Evolutionary conservation across 352 stramenopile species (phyloP), one percentile per base, ranked within the genome.

Genomic region (Globisporangium solare): DNA sequence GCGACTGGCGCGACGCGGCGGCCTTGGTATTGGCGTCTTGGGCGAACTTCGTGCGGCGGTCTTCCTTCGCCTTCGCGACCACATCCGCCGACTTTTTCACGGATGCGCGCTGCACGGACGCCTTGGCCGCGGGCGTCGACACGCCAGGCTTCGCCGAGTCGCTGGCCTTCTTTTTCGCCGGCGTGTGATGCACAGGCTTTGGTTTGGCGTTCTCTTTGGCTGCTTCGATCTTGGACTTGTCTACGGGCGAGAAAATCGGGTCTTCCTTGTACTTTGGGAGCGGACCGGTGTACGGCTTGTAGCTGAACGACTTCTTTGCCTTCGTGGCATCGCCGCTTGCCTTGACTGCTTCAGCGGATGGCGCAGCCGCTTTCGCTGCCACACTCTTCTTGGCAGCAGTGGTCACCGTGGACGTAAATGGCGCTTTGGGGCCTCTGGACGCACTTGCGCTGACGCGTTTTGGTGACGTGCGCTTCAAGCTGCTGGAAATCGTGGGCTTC

Each of bases 231-330:
- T 58, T 64, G 24, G 42, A 21, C 22, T 42, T 51, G 48, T 24
- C 51, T n/a, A 52, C 41, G 8, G 79, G 77, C 20, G 79, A 73
- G 68, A 87, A 90, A 15, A 76, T 64, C 17, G 79, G 83, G n/a
- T 88, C 73, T 2, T 81, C 76, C 12, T 69, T 68, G 58, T 76
- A 76, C 14, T 76, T 63, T 15, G 81, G 81, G 51, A 92, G 51
- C 2, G 77, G 79, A 1, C 81, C 81, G 37, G 56, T 79, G 63
- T 92, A 86, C n/a, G 81, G 81, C 54, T 78, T 89, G 66, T 86
- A 91, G 49, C 21, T 58, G 39, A 54, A 22, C 21, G 55, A 4
- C 22, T 41, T 42, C 43, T 60, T 64, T 12, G 46, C 13, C 14
- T 66, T 66, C 27, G 27, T 8, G 22, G 24, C 17, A 12, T 47